Base-by-base conservation (phyloP, 2,329 filamentous ascomycete species). In the Stemphylium beticola region DNA sequence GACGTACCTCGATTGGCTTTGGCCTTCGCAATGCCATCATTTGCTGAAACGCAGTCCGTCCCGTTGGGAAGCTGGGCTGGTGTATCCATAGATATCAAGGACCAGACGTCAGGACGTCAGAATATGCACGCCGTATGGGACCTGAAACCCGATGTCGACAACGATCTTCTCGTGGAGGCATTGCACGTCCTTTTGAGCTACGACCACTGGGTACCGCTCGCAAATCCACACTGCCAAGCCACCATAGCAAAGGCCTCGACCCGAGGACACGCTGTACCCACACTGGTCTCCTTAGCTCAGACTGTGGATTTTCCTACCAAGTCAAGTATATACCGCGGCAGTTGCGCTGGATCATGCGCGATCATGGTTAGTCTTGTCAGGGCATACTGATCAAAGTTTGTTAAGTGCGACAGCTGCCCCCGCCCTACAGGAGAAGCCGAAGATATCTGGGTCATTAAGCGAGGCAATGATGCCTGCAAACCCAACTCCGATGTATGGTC, bases 81-180 rank as follows among this genome's bases (percentile, higher is more conserved):
- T 58, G 57, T 29, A 29, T 29, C 10, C 26, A 29, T 11, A 10
- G 26, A 29, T 29, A 29, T 55, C 54, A 60, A 62, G 43, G 60
- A 51, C 49, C 40, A 62, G 53, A 65, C 62, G 55, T 60, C 58
- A 65, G 57, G 57, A 55, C 55, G 59, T 55, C 53, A 53, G 40
- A 41, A 50, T 50, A 55, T 64, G 62, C 59, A 66, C 55, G 53
- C 52, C 51, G 55, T 57, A 60, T 64, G 65, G 57, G 50, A 57
- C 62, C 54, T 64, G 66, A 68, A 69, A 70, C 67, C 46, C 58
- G 48, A 52, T 49, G 36, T 55, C 50, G 55, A 57, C 57, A 60
- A 63, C 66, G 53, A 60, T 58, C 57, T 57, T 57, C 53, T 58
- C 60, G 53, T 42, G 39, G 57, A 43, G 43, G 49, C 57, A 56